Percentiles rank a stretch among this genome's conserved stretches.
Evolutionary conservation across 805 yeast genomes (phyloP).

Genomic region (Candida awuae): DNA sequence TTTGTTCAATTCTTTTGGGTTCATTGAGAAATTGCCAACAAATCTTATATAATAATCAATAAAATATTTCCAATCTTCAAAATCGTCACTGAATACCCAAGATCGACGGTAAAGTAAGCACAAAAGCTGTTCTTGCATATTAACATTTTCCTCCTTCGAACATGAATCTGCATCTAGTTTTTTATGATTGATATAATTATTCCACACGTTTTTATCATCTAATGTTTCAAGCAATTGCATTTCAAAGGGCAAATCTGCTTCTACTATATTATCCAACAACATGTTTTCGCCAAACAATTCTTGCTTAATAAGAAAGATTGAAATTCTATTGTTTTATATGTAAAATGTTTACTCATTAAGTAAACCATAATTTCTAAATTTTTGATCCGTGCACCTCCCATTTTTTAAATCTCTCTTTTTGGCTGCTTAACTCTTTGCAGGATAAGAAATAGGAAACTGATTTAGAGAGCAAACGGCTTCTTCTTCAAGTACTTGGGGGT

Average conservation of each 20-base stretch:
- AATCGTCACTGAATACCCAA: not conserved
- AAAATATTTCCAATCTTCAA: not conserved
- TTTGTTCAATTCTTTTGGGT: not conserved
- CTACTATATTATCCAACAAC: slow-evolving; percentile 10
- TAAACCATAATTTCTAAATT: not conserved
- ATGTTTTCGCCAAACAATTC: not conserved
- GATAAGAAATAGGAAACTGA: no score
- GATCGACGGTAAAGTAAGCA: not conserved
- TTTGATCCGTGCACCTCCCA: not conserved
- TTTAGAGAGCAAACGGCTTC: not conserved
- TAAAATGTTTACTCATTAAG: no score
- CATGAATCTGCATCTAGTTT: slow-evolving; percentile 14
- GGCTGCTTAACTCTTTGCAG: no score
- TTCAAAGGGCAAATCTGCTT: slow-evolving; percentile 32
- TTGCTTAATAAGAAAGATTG: not conserved
- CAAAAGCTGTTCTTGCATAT: slow-evolving; percentile 2
- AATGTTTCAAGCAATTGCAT: slow-evolving; percentile 30
- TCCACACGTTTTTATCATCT: slow-evolving; percentile 35
- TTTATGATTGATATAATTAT: slow-evolving; percentile 34
- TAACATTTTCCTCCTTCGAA: not conserved
- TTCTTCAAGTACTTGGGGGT: no score
- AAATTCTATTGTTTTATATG: no score
- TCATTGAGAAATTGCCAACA: not conserved
- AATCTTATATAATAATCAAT: slow-evolving; percentile 4
- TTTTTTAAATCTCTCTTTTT: not conserved